Percentiles rank a stretch among this genome's conserved stretches.
These are phyloP conservation scores for Leptographium flavum DNA, from an alignment of 2,329 filamentous ascomycete genomes.

Conservation along the genomic window DNA sequence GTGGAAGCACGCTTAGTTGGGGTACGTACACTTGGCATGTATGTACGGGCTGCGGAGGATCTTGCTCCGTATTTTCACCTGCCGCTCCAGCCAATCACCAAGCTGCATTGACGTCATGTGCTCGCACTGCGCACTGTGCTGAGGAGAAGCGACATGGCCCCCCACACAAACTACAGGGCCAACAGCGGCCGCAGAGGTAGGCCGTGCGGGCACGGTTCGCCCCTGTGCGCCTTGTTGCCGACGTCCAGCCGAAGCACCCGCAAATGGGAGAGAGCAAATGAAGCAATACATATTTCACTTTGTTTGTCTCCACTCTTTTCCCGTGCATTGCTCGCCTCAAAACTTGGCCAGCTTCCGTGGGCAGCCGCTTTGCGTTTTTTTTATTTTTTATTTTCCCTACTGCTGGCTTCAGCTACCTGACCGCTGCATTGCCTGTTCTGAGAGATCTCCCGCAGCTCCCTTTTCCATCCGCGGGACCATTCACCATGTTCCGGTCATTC, in stretches of 20 bases:
- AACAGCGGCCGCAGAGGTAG: too few species aligned
- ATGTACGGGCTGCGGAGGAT: too few species aligned
- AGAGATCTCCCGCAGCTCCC: background rate
- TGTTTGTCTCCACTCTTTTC: background rate
- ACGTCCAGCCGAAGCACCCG: slow-evolving; percentile 1
- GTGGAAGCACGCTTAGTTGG: too few species aligned
- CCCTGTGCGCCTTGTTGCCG: background rate
- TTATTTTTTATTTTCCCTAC: background rate
- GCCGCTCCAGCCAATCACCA: too few species aligned
- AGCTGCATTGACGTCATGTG: too few species aligned
- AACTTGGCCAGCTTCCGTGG: background rate
- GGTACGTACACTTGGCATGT: too few species aligned
- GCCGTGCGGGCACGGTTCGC: background rate
- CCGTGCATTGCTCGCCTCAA: background rate
- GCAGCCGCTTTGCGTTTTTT: background rate
- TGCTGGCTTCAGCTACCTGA: background rate
- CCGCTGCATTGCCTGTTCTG: background rate
- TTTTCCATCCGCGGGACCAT: background rate
- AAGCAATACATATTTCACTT: background rate
- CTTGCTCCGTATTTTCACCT: too few species aligned
- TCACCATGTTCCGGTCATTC: slow-evolving; percentile 10
- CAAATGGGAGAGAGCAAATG: too few species aligned
- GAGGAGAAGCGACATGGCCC: background rate
- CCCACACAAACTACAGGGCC: too few species aligned
- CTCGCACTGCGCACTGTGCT: too few species aligned